Conservation (phyloP, 169 alveolate genomes). For the Toxoplasma gondii region DNA sequence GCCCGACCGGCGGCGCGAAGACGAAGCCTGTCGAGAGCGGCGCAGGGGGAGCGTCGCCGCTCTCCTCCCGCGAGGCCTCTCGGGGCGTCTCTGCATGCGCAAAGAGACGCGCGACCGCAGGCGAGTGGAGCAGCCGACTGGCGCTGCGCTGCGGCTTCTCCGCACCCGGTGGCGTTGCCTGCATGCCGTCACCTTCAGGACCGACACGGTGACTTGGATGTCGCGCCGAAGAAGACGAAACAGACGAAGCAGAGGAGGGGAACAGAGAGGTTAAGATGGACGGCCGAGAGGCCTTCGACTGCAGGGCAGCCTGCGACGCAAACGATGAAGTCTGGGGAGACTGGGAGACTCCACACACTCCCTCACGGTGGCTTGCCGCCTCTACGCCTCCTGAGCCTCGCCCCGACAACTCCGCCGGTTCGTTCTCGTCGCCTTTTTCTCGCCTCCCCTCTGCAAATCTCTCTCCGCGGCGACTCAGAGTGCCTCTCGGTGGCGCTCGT, state of each 20-base stretch:
- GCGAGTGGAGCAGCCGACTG: too few relatives aligned
- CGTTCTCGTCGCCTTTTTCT: background rate
- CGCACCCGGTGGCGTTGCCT: too few relatives aligned
- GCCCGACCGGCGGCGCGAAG: constrained; percentile 17
- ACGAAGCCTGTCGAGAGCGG: background rate
- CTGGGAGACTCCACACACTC: too few relatives aligned
- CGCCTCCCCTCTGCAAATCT: background rate
- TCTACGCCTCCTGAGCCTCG: background rate
- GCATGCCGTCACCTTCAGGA: background rate
- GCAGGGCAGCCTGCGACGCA: too few relatives aligned
- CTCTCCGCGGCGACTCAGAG: background rate
- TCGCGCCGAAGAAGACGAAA: background rate
- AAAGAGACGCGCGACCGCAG: background rate
- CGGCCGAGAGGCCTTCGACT: background rate
- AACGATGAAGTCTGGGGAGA: too few relatives aligned
- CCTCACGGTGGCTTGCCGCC: background rate
- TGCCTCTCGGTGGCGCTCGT: too few relatives aligned
- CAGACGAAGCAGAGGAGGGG: background rate
- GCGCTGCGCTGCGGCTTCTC: too few relatives aligned
- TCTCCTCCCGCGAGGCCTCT: background rate
- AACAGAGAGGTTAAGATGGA: background rate
- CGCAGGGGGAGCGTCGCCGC: background rate
- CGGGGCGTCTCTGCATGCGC: background rate
- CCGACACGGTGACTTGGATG: background rate
- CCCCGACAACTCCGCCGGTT: background rate